Percentiles rank a stretch among this genome's conserved stretches.
Evolutionary conservation across 371 early-diverging fungal species (phyloP).

Genomic region (Rhizopus arrhizus): DNA sequence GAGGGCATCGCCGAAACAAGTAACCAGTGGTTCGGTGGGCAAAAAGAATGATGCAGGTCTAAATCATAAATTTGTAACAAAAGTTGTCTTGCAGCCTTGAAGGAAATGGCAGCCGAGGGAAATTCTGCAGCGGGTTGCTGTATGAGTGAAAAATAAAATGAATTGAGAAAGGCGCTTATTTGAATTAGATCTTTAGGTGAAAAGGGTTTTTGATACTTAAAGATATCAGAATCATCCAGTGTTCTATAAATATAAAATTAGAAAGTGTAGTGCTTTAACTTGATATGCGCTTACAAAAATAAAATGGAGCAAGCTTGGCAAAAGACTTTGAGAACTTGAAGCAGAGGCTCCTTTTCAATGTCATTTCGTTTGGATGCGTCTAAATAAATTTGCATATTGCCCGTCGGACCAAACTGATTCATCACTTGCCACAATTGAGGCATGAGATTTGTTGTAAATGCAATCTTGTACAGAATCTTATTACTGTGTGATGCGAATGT

Average conservation of each 20-base stretch:
- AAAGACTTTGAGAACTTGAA: conserved; percentile 62
- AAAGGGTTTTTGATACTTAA: conserved; percentile 61
- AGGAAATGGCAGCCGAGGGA: conserved; percentile 39
- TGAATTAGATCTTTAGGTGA: conserved; percentile 54
- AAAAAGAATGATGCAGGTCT: conserved; percentile 73
- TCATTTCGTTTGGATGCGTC: conserved; percentile 51
- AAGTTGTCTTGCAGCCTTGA: conserved; percentile 64
- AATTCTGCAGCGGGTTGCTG: conserved; percentile 34
- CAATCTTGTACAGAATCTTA: conserved; percentile 60
- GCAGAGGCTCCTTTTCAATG: conserved; percentile 62
- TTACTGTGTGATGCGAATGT: conserved; percentile 52
- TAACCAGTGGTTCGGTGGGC: conserved; percentile 74
- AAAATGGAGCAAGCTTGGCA: conserved; percentile 62
- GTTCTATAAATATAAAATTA: conserved; percentile 46
- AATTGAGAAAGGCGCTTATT: conserved; percentile 62
- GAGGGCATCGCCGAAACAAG: conserved; percentile 47
- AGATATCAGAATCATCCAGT: conserved; percentile 83
- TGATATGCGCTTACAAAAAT: conserved; percentile 49
- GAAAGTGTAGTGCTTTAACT: neutral
- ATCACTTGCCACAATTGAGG: conserved; percentile 67
- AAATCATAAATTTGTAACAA: conserved; percentile 78
- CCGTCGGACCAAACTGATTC: conserved; percentile 62
- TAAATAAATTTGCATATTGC: conserved; percentile 57
- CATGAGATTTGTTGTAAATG: conserved; percentile 61
- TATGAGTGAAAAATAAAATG: conserved; percentile 68